Evolutionary conservation across 306 rosid species (phyloP).

Genomic region (Cicer judaicum): DNA sequence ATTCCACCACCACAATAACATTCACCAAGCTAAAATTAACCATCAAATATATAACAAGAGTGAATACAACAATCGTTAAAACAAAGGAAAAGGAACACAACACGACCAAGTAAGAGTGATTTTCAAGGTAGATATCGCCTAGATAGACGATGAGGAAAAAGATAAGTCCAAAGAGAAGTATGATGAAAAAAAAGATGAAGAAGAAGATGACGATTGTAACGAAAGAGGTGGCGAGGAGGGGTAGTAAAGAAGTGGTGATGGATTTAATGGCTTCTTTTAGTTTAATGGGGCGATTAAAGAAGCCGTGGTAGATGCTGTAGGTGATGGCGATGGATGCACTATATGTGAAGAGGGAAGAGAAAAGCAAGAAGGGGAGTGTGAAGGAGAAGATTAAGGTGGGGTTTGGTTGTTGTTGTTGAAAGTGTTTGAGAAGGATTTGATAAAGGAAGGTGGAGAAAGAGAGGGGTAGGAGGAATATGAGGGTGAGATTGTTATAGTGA

Average conservation of each 20-base stretch:
- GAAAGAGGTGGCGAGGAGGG: slow-evolving; percentile 50
- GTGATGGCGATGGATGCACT: slow-evolving; percentile 56
- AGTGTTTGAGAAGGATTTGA: slow-evolving; percentile 34
- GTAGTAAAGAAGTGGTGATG: slow-evolving; percentile 49
- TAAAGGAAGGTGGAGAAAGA: slow-evolving; percentile 51
- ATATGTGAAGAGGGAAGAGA: slow-evolving; percentile 44
- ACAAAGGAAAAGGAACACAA: not conserved
- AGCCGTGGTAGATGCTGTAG: slow-evolving; percentile 57
- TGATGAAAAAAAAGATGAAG: not conserved
- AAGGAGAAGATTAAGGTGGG: not conserved
- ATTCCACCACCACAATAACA: slow-evolving; percentile 28
- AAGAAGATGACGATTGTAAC: slow-evolving; percentile 24
- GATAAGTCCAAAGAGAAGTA: not conserved
- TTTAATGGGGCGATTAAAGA: slow-evolving; percentile 57
- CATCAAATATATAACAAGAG: not conserved
- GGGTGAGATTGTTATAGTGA: slow-evolving; percentile 62
- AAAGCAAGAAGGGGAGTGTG: slow-evolving; percentile 29
- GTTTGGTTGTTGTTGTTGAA: slow-evolving; percentile 16
- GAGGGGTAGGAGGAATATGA: slow-evolving; percentile 70
- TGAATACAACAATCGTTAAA: not conserved
- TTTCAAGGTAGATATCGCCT: not conserved
- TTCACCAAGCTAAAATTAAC: slow-evolving; percentile 6
- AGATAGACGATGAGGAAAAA: not conserved
- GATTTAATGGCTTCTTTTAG: slow-evolving; percentile 58
- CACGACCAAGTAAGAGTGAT: not conserved